Base-by-base conservation (phyloP, 202 grass and related monocot genomes). In the Elaeis oleifera region DNA sequence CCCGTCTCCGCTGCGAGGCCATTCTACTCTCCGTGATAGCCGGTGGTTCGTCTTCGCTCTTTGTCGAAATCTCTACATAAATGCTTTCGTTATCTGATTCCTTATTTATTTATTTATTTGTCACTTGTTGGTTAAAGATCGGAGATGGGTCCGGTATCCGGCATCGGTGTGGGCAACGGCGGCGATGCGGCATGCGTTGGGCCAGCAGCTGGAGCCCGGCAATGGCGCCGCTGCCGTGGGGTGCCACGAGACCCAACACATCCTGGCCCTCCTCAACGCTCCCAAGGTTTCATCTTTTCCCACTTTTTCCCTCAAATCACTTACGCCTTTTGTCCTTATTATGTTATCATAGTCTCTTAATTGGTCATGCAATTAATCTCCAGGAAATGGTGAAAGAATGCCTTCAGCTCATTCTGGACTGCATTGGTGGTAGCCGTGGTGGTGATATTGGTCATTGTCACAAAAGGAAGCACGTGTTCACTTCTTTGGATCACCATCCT, bases 301-400 rank as follows among this genome's bases (percentile, higher is more conserved):
- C n/a, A 7, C 4, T 9, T 26, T 16, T 8, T 39, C 3, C 6
- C 2, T 53, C 15, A 3, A n/a, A 55, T 39, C 6, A 9, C 9
- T 14, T 39, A 16, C 27, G 11, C 23, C 53, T 56, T 16, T n/a
- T 64, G 51, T 18, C 24, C 56, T 16, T 13, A 18, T 56, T 39
- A 23, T 28, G 1, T 60, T 49, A 9, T 36, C 56, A 44, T 22
- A 16, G 54, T 23, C 58, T 67, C 32, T 19, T 54, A 39, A 20
- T 25, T 16, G 5, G 53, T 25, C 13, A 28, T 27, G 16, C 5
- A 31, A 27, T 27, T 3, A 19, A 36, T 61, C 74, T 65, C 60
- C 79, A 97, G 78, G 82, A 82, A 24, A 81, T 84, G 63, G 55
- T 55, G 59, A 74, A 73, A 17, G 80, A 85, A 62, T 83, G 92